Evolutionary conservation across 768 basidiomycete species (phyloP).

Genomic region (Sutorius australiensis): DNA sequence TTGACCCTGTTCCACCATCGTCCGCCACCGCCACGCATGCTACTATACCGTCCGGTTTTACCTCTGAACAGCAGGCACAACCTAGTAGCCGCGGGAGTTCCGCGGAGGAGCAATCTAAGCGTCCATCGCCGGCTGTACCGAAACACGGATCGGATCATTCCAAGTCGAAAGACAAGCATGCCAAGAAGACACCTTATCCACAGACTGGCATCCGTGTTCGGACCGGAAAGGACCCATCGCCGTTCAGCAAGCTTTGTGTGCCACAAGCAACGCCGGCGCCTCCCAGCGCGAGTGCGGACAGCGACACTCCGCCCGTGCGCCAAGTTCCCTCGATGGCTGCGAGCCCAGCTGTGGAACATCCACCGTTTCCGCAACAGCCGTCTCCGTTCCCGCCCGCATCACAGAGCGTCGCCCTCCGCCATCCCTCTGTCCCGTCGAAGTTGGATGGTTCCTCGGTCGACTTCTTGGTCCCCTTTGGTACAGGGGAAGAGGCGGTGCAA

Average conservation of each 20-base stretch:
- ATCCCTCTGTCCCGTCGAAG: constrained; percentile 12
- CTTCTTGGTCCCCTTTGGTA: constrained; percentile 22
- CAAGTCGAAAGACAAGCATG: constrained; percentile 39
- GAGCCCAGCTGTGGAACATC: constrained; percentile 11
- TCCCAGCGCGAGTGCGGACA: constrained; percentile 13
- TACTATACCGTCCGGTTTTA: not conserved
- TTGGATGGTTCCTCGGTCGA: constrained; percentile 16
- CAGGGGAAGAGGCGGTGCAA: constrained; percentile 16
- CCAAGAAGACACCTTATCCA: constrained; percentile 42
- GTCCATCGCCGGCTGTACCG: constrained; percentile 3
- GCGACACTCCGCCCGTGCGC: constrained; percentile 6
- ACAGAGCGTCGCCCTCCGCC: constrained; percentile 1
- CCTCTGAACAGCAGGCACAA: constrained; percentile 1
- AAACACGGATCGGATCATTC: constrained; percentile 16
- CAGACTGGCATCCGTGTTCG: constrained; percentile 47
- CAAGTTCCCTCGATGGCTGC: constrained; percentile 11
- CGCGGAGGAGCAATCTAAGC: constrained; percentile 16
- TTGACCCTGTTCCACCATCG: not conserved
- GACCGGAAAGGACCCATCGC: constrained; percentile 32
- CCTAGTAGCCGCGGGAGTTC: not conserved
- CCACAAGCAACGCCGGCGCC: constrained; percentile 6
- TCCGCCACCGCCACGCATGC: not conserved
- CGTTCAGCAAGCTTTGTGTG: constrained; percentile 14
- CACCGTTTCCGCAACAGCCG: constrained; percentile 12
- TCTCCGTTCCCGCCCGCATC: constrained; percentile 9